Conservation (phyloP, 805 yeast species). For the Alloascoidea hylecoeti region DNA sequence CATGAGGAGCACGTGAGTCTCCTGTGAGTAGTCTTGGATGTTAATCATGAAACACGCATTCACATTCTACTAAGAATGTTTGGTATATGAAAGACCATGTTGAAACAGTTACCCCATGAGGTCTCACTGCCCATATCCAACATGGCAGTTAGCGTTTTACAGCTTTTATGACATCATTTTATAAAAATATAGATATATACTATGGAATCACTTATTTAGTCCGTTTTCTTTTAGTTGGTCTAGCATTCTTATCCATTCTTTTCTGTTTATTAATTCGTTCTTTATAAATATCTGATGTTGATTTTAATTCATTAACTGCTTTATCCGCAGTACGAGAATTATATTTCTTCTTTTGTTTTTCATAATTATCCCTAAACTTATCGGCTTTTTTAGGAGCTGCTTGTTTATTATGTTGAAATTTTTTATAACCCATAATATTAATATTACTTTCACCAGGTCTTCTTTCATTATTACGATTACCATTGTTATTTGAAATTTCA, state of each 20-base stretch:
- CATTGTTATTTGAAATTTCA: slow-evolving; percentile 22
- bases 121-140: too few species aligned
- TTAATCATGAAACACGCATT: too few species aligned
- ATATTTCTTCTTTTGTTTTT: slow-evolving; percentile 69
- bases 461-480: slow-evolving; percentile 18
- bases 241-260: slow-evolving; percentile 71
- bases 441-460: slow-evolving; percentile 15
- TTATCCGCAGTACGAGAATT: slow-evolving; percentile 27
- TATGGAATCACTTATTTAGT: too few species aligned
- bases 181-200: too few species aligned
- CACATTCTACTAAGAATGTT: too few species aligned
- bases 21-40: too few species aligned
- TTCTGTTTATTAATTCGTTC: slow-evolving; percentile 55
- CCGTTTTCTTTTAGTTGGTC: slow-evolving; percentile 39
- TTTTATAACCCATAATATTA: slow-evolving; percentile 13
- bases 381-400: slow-evolving; percentile 89
- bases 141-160: too few species aligned
- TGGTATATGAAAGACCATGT: too few species aligned
- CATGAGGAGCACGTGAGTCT: too few species aligned
- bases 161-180: too few species aligned
- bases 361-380: slow-evolving; percentile 75
- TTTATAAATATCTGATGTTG: slow-evolving; percentile 69
- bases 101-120: too few species aligned
- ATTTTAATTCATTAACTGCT: slow-evolving; percentile 37
- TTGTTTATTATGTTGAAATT: slow-evolving; percentile 58